Conservation (phyloP, 2,329 filamentous ascomycete genomes). For the Monosporascus sp. region DNA sequence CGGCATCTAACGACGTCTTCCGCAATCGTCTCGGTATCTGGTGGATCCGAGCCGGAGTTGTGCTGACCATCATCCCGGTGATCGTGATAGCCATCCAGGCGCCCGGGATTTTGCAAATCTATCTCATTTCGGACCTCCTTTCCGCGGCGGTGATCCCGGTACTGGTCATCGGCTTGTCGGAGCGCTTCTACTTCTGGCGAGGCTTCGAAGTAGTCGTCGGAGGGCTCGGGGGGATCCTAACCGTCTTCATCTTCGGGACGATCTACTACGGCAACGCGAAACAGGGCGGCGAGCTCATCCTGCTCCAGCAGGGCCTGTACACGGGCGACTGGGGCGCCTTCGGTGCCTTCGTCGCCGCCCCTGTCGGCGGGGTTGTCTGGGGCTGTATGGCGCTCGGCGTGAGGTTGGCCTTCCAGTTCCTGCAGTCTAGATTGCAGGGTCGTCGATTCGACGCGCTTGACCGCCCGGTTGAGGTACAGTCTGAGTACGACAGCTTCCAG, state of each 20-base stretch:
- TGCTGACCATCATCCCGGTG: slow-evolving; percentile 68
- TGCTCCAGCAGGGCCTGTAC: slow-evolving; percentile 71
- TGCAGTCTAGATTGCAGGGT: slow-evolving; percentile 52
- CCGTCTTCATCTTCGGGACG: slow-evolving; percentile 75
- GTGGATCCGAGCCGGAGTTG: slow-evolving; percentile 63
- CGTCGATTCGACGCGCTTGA: slow-evolving; percentile 64
- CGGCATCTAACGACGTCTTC: slow-evolving; percentile 78
- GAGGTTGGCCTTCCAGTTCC: slow-evolving; percentile 55
- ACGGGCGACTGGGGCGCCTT: slow-evolving; percentile 75
- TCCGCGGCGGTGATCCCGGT: slow-evolving; percentile 72
- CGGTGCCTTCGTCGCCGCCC: slow-evolving; percentile 76
- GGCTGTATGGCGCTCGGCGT: slow-evolving; percentile 57
- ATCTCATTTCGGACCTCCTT: slow-evolving; percentile 75
- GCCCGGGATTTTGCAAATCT: slow-evolving; percentile 73
- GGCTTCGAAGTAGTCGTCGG: slow-evolving; percentile 78
- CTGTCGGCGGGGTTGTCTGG: slow-evolving; percentile 69
- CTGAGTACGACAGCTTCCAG: slow-evolving; percentile 18
- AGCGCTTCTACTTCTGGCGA: slow-evolving; percentile 65
- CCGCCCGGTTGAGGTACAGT: slow-evolving; percentile 32
- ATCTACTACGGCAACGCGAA: slow-evolving; percentile 68
- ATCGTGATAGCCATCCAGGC: slow-evolving; percentile 70
- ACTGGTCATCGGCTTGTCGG: slow-evolving; percentile 64
- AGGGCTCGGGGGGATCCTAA: slow-evolving; percentile 70
- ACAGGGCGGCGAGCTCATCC: slow-evolving; percentile 60
- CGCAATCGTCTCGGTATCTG: slow-evolving; percentile 74